Base-by-base conservation (phyloP, 2,329 filamentous ascomycete species). In the Fonsecaea erecta region DNA sequence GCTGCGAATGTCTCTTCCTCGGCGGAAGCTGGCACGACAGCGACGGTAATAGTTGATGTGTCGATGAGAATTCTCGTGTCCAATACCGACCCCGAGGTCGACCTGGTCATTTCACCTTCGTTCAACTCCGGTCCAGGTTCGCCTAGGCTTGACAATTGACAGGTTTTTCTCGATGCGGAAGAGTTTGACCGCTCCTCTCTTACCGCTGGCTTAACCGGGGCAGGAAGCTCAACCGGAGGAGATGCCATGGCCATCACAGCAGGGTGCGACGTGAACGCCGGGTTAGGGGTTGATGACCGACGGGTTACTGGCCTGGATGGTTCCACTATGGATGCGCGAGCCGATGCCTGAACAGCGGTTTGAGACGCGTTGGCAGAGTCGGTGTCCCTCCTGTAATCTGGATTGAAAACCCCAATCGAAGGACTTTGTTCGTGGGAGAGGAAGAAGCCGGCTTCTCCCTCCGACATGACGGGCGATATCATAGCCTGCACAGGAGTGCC, bases 121-220 rank as follows among this genome's bases (percentile, higher is more conserved):
- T 64, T 37, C 21, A 70, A 54, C 53, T 68, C 70, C 3, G 70
- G 67, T 8, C 70, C 70, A 24, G 70, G 69, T 40, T 71, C 70
- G 1, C 70, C 69, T 16, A 71, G 48, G 55, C 64, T 67, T 40
- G 65, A 67, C n/a, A 56, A 46, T 32, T 62, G 40, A 16, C 60
- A 66, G 6, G 30, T 30, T 56, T 67, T 60, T 21, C 52, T 60
- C n/a, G 62, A 52, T 18, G 55, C 4, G 32, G 61, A 62, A 26
- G 66, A 58, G 7, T 59, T 52, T 14, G 56, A 53, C 48, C 51
- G 35, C 14, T 58, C 54, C 28, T 66, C 60, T 35, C 54, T 51
- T 14, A 28, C 52, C 32, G 54, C 54, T 21, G 24, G 26, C 43
- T 52, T 52, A 21, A 8, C 18, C 21, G 43, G 12, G n/a, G 61